Evolutionary conservation across 768 basidiomycete species (phyloP).

Genomic region (Russula ochroleuca): DNA sequence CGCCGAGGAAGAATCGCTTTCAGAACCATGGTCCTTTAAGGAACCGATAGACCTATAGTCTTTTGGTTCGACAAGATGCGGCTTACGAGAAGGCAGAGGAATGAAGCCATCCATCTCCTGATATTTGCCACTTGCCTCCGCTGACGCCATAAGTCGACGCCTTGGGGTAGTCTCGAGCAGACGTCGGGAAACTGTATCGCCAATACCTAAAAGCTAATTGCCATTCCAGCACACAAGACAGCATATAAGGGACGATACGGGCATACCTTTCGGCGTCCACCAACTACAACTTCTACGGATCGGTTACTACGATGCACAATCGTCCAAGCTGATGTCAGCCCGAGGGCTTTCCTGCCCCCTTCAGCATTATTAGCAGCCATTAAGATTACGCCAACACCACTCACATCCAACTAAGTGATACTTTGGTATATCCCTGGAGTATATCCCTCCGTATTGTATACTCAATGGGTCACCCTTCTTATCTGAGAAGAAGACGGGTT

Average conservation of each 20-base stretch:
- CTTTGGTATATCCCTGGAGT: conserved; percentile 24
- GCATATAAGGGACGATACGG: conserved; percentile 32
- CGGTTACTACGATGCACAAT: conserved; percentile 16
- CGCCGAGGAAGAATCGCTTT: conserved; percentile 34
- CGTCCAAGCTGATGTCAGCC: conserved; percentile 18
- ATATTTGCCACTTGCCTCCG: conserved; percentile 42
- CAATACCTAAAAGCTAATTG: conserved; percentile 41
- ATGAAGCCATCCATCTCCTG: conserved; percentile 67
- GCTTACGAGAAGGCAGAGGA: conserved; percentile 47
- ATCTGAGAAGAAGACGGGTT: conserved; percentile 55
- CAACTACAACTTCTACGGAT: conserved; percentile 20
- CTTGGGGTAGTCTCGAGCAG: conserved; percentile 52
- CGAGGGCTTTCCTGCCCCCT: conserved; percentile 27
- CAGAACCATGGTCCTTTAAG: conserved; percentile 34
- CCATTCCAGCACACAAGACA: neutral
- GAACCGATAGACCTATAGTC: conserved; percentile 49
- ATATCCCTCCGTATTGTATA: conserved; percentile 24
- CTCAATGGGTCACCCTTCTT: conserved; percentile 26
- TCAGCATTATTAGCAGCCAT: conserved; percentile 21
- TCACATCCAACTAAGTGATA: conserved; percentile 26
- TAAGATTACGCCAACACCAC: neutral
- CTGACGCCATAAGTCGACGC: conserved; percentile 42
- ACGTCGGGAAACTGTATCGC: conserved; percentile 52
- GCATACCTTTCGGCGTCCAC: conserved; percentile 23
- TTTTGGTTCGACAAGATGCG: conserved; percentile 35